Base-by-base conservation (phyloP, 768 basidiomycete genomes). In the Auriscalpium microsporum region DNA sequence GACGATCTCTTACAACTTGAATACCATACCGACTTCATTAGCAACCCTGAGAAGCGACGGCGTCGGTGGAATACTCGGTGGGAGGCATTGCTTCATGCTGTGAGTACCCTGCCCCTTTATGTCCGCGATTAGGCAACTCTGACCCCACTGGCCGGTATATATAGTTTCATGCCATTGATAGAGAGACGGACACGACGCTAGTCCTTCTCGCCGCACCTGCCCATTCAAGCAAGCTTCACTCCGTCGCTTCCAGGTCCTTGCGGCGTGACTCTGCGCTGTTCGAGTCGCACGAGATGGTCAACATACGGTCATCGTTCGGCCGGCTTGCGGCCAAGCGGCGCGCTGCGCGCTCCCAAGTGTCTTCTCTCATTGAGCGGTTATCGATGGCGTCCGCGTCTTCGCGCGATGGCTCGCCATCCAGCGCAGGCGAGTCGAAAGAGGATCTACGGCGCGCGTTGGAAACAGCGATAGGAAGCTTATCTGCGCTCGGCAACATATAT, bases 161-260 rank as follows among this genome's bases (percentile, higher is more conserved):
- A 33, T 60, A 91, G 88, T 86, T 91, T 75, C 84, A 87, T 71
- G 77, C 77, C 35, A 70, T 91, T 34, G 88, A 90, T 69, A 77
- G 86, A 45, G 86, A 90, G 67, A 91, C 89, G 4, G 89, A 90
- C 60, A 76, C 87, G 10, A 90, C 86, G 0, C 77, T 91, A 72
- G 69, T 90, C 23, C 69, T 91, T 0, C 71, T 91, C 23, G 87
- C 87, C 4, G 78, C 87, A 0, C 89, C 88, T 0, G 81, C 87
- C 2, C 87, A 90, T 64, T 75, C 82, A 11, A 81, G 78, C 14
- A 86, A 84, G 61, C 64, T 87, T 7, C 79, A 87, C 59, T 66
- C 79, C 3, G 66, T 87, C 23, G 80, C 78, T 3, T 90, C 87
- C 23, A 81, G 89, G 8, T 78, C 84, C 0, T 77, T 90, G 48